phyloP scores from a whole-genome alignment of 495 filamentous ascomycete species.

The Lasiosphaeriaceae sp. region DNA sequence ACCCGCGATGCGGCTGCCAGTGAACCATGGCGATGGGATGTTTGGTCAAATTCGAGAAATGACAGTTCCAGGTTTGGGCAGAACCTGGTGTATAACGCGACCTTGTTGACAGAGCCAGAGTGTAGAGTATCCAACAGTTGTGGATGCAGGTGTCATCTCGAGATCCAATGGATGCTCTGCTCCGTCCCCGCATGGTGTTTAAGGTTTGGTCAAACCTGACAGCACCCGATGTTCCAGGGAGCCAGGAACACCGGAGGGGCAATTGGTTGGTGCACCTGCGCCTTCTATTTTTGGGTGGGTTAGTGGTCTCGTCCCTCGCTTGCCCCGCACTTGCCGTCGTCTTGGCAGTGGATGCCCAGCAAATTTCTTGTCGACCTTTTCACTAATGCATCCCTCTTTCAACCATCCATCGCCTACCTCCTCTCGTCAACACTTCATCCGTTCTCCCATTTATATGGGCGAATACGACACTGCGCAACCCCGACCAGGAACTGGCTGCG shows the following conservation, averaged over 20 bases:
- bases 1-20: no score
- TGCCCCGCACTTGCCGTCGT: background rate
- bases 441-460: background rate
- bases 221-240: no score
- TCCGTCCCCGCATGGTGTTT: no score
- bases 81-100: no score
- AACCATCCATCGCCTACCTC: background rate
- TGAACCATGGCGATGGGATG: background rate
- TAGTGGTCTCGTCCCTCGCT: no score
- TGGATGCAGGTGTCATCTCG: no score
- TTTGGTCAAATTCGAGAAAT: background rate
- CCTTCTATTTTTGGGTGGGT: conserved; percentile 1
- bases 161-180: no score
- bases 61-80: background rate
- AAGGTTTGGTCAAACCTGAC: no score
- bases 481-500: no score
- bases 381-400: background rate
- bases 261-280: background rate
- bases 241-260: no score
- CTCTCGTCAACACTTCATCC: background rate
- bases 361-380: background rate
- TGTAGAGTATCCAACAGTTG: no score
- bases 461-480: background rate
- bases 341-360: background rate
- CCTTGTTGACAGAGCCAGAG: no score